Evolutionary conservation across 2,329 filamentous ascomycete species (phyloP).

Genomic region (Cadophora malorum): DNA sequence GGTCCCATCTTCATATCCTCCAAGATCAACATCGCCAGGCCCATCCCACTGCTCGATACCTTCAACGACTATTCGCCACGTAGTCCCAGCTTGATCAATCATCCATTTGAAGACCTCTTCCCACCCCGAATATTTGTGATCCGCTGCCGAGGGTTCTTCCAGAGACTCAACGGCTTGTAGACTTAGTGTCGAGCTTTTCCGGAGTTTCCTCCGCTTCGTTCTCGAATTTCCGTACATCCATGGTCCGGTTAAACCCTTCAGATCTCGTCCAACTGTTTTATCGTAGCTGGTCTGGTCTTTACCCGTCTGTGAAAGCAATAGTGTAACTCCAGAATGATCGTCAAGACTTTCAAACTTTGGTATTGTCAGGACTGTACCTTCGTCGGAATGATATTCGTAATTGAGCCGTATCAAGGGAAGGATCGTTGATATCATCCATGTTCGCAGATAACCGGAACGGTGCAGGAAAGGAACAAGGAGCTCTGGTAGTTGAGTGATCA

Average conservation of each 20-base stretch:
- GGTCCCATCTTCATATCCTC: constrained; percentile 58
- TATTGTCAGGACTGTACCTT: constrained; percentile 56
- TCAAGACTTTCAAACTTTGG: constrained; percentile 67
- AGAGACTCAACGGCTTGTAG: constrained; percentile 33
- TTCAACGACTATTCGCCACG: constrained; percentile 67
- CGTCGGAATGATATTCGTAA: constrained; percentile 69
- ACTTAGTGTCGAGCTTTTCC: constrained; percentile 29
- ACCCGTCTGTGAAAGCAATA: constrained; percentile 64
- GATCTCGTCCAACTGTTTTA: constrained; percentile 62
- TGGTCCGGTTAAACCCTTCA: constrained; percentile 72
- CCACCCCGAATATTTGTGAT: constrained; percentile 65
- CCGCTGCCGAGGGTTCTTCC: constrained; percentile 37
- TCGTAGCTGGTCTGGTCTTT: constrained; percentile 32
- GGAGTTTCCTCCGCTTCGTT: constrained; percentile 56
- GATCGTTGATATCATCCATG: constrained; percentile 72
- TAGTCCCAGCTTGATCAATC: constrained; percentile 60
- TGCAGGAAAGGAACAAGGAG: constrained; percentile 73
- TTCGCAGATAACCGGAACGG: constrained; percentile 64
- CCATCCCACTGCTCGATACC: constrained; percentile 77
- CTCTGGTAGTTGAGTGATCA: constrained; percentile 70
- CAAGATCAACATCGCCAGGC: constrained; percentile 72
- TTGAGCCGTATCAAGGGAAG: constrained; percentile 73
- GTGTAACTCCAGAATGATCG: constrained; percentile 63
- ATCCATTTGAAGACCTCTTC: constrained; percentile 74
- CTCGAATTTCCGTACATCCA: constrained; percentile 73